Percentiles rank a stretch among this genome's conserved stretches.
Conservation (phyloP, 108 stramenopile species). For the Fistulifera solaris region DNA sequence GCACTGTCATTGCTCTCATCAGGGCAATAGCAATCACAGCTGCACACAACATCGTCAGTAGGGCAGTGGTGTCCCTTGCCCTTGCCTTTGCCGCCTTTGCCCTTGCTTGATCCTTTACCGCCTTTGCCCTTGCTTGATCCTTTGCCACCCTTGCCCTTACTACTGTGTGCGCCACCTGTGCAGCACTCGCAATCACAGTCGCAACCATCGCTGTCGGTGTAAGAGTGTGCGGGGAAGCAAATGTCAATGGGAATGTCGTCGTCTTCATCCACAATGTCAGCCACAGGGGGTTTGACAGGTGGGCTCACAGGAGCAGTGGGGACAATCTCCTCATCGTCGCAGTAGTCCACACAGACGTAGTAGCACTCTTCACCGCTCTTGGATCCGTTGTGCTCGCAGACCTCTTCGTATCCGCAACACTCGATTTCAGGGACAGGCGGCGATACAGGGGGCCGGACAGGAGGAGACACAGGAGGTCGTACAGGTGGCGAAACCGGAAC, state of each 20-base stretch:
- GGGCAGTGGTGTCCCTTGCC: background rate
- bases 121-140: background rate
- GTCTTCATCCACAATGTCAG: background rate
- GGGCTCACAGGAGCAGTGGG: background rate
- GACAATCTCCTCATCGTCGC: background rate
- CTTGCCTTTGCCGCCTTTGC: background rate
- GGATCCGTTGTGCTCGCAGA: background rate
- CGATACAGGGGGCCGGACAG: too few species aligned
- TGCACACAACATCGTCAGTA: background rate
- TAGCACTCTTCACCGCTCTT: slow-evolving; percentile 5
- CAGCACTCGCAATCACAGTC: background rate
- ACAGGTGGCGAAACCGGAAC: too few species aligned
- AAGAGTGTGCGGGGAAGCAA: background rate
- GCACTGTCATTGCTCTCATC: too few species aligned
- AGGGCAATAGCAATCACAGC: too few species aligned
- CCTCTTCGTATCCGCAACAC: background rate
- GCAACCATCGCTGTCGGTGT: background rate
- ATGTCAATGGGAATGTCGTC: background rate
- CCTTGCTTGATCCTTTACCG: background rate
- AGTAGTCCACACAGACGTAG: background rate
- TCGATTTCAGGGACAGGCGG: background rate
- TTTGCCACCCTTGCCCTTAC: background rate
- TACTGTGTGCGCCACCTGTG: background rate
- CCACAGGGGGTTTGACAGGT: background rate
- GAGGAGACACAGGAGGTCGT: too few species aligned